phyloP scores from a whole-genome alignment of 371 early-diverging fungal species.

The Zychaea mexicana region DNA sequence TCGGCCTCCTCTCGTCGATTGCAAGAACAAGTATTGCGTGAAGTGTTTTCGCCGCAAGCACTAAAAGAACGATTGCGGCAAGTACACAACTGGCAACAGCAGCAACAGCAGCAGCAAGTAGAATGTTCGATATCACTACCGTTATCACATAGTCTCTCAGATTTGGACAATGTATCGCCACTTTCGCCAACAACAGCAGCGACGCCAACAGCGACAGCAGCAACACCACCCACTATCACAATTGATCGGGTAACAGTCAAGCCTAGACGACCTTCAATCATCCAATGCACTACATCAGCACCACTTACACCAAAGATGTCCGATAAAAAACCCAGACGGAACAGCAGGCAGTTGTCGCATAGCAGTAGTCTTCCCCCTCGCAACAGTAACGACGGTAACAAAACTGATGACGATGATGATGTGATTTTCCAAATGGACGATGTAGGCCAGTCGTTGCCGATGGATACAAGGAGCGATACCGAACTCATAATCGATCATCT shows the following conservation, averaged over 20 bases:
- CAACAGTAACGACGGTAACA: background rate
- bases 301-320: conserved; percentile 13
- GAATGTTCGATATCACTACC: background rate
- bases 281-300: conserved; percentile 17
- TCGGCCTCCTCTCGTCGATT: conserved; percentile 18
- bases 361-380: background rate
- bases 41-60: conserved; percentile 76
- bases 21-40: conserved; percentile 73
- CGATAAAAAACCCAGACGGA: conserved; percentile 1
- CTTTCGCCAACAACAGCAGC: background rate
- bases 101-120: background rate
- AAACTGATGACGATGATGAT: conserved; percentile 8
- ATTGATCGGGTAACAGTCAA: conserved; percentile 9
- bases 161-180: background rate
- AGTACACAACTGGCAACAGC: conserved; percentile 38
- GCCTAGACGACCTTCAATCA: conserved; percentile 15
- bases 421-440: conserved; percentile 17
- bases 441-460: background rate
- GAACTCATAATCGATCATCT: background rate
- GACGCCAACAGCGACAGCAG: background rate
- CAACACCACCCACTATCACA: background rate
- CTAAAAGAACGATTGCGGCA: conserved; percentile 56
- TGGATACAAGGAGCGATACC: background rate
- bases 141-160: conserved; percentile 11
- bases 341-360: background rate